Conservation (phyloP, 169 alveolate species). For the Neospora caninum region DNA sequence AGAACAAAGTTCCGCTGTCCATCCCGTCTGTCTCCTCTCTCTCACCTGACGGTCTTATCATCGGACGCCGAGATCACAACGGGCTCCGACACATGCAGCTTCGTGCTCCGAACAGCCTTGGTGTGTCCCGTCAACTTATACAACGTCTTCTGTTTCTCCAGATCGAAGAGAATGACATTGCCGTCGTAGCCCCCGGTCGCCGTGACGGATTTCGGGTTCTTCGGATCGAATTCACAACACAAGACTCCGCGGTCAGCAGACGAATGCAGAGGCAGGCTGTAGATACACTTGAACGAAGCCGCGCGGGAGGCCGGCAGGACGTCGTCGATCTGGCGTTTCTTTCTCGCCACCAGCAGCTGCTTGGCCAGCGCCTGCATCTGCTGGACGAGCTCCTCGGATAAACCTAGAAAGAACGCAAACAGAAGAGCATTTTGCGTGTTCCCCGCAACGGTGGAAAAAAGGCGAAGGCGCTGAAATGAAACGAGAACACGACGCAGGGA, state of each 20-base stretch:
- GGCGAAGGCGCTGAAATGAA: background rate
- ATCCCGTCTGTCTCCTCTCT: background rate
- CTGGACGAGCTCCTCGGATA: constrained; percentile 63
- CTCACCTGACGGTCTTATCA: constrained; percentile 78
- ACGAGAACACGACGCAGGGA: background rate
- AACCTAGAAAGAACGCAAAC: constrained; percentile 48
- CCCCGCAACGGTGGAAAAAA: no score
- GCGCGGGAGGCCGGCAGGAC: constrained; percentile 63
- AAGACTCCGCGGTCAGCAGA: constrained; percentile 61
- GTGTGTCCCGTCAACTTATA: constrained; percentile 72
- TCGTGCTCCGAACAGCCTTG: constrained; percentile 50
- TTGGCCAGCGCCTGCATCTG: constrained; percentile 70
- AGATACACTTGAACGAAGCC: constrained; percentile 17
- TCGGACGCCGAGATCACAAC: constrained; percentile 76
- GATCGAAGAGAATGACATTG: constrained; percentile 76
- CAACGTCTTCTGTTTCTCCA: constrained; percentile 67
- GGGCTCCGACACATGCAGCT: constrained; percentile 39
- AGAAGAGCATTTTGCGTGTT: background rate
- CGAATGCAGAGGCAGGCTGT: constrained; percentile 66
- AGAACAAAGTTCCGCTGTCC: no score
- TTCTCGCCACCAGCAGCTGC: constrained; percentile 71
- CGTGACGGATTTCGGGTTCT: constrained; percentile 43
- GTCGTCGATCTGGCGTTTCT: constrained; percentile 65
- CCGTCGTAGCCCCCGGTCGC: constrained; percentile 88
- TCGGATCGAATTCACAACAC: constrained; percentile 49